Evolutionary conservation across 768 basidiomycete species (phyloP).

Genomic region (Tremella mesenterica): DNA sequence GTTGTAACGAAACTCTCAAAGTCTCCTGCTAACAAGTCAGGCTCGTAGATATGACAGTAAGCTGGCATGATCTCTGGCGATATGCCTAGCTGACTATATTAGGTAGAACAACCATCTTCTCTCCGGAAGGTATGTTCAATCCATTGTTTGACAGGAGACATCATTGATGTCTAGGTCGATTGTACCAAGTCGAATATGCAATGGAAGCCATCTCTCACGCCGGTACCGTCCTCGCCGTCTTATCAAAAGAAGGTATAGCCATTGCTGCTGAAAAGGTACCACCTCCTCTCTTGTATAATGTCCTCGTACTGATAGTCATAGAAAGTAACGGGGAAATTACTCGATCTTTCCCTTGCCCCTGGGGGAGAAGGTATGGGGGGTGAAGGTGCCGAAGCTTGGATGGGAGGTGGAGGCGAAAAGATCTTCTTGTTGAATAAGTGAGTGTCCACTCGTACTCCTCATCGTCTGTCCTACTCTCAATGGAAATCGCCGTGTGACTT

Average conservation of each 20-base stretch:
- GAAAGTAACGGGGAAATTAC: conserved; percentile 94
- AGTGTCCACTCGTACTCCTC: conserved; percentile 8
- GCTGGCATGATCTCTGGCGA: conserved; percentile 2
- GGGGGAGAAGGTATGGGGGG: conserved; percentile 62
- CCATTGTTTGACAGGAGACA: neutral
- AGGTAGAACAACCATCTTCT: conserved; percentile 88
- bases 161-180: conserved; percentile 56
- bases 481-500: too few species aligned
- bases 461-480: neutral
- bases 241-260: conserved; percentile 45
- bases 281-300: neutral
- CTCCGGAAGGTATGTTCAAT: conserved; percentile 69
- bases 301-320: conserved; percentile 48
- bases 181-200: conserved; percentile 99
- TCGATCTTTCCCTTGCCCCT: conserved; percentile 78
- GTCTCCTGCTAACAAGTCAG: conserved; percentile 46
- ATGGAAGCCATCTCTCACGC: conserved; percentile 99
- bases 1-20: neutral
- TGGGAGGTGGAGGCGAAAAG: conserved; percentile 93
- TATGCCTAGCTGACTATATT: conserved; percentile 49
- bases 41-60: conserved; percentile 90
- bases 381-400: conserved; percentile 44
- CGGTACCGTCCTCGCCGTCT: conserved; percentile 50
- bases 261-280: conserved; percentile 43
- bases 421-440: conserved; percentile 80